A percentile compares a stretch with the other conserved stretches of the same genome.
Conservation (phyloP, 169 alveolate species). For the Cryptosporidium xiaoi region DNA sequence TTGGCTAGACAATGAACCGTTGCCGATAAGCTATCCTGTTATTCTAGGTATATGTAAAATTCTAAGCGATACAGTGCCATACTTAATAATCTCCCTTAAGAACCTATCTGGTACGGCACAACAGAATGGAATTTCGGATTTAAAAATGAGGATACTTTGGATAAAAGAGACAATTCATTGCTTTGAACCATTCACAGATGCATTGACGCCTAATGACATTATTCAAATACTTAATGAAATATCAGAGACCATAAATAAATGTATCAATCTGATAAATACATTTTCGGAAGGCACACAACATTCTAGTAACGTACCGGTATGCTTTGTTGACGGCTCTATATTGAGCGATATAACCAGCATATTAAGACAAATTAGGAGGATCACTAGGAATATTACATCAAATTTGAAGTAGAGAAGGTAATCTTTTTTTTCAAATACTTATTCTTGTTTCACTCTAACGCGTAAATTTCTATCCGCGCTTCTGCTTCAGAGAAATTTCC, state of each 20-base stretch:
- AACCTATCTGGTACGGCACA: not conserved
- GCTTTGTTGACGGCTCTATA: constrained; percentile 9
- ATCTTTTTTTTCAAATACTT: too few relatives aligned
- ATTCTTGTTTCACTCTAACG: too few relatives aligned
- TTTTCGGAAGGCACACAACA: not conserved
- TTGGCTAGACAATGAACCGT: constrained; percentile 49
- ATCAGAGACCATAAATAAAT: constrained; percentile 7
- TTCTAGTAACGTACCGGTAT: not conserved
- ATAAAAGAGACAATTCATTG: constrained; percentile 53
- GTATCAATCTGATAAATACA: not conserved
- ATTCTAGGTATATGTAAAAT: constrained; percentile 27
- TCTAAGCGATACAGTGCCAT: constrained; percentile 20
- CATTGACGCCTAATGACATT: constrained; percentile 27
- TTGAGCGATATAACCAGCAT: constrained; percentile 36
- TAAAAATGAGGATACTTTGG: constrained; percentile 38
- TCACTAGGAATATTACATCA: constrained; percentile 33
- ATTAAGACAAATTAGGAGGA: constrained; percentile 41
- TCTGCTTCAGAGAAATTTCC: not conserved
- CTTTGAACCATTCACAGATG: constrained; percentile 63
- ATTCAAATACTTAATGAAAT: constrained; percentile 42
- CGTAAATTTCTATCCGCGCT: too few relatives aligned
- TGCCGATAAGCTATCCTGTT: constrained; percentile 52
- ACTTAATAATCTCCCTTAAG: constrained; percentile 1
- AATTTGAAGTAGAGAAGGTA: not conserved
- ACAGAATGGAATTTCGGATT: not conserved